Evolutionary conservation across 2,329 filamentous ascomycete species (phyloP).

Genomic region (Xylaria sp.): DNA sequence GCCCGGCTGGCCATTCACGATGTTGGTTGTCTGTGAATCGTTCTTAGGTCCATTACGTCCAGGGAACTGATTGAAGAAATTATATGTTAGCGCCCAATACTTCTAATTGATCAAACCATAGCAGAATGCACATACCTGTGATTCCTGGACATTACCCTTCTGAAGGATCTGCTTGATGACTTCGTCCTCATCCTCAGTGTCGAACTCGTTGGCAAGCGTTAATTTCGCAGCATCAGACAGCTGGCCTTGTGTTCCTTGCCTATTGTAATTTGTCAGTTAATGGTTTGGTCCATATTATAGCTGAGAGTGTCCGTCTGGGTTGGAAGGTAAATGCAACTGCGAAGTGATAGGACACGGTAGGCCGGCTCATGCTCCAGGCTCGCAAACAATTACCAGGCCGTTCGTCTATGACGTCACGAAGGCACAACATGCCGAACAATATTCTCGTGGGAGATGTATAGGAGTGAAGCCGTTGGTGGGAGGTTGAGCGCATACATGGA

Average conservation of each 20-base stretch:
- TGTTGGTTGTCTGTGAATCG: constrained; percentile 59
- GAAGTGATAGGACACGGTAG: too few relatives aligned
- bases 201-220: constrained; percentile 86
- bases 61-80: constrained; percentile 55
- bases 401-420: not conserved
- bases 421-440: not conserved
- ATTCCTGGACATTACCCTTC: constrained; percentile 75
- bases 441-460: not conserved
- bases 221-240: constrained; percentile 80
- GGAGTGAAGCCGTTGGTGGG: not conserved
- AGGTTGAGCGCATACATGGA: not conserved
- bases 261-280: constrained; percentile 53
- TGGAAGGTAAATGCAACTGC: too few relatives aligned
- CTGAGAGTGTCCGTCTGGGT: not conserved
- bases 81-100: constrained; percentile 1
- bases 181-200: constrained; percentile 81
- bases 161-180: constrained; percentile 84
- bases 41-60: constrained; percentile 65
- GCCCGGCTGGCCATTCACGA: constrained; percentile 55
- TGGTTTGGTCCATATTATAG: not conserved
- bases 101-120: not conserved
- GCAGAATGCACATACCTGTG: constrained; percentile 56
- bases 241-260: constrained; percentile 86
- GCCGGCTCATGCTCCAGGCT: too few relatives aligned
- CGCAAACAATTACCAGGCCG: too few relatives aligned